Evolutionary conservation across 1,139 yeast genomes (phyloP), one percentile per base, ranked within the genome.

Genomic region (Blastobotrys aristatus): DNA sequence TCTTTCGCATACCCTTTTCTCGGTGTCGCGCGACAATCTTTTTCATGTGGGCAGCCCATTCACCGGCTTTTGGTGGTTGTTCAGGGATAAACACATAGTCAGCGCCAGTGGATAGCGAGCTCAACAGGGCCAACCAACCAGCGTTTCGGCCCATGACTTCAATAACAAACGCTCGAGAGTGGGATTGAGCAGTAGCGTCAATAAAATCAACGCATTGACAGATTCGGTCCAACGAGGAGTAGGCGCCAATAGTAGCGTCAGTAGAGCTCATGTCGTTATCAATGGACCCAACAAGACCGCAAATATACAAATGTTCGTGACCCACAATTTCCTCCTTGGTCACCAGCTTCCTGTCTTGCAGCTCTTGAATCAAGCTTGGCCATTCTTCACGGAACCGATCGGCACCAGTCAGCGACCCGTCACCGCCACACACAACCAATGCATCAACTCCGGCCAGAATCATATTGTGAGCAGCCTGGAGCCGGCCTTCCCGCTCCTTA

Each of bases 81-180:
- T 92, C 98, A 27, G 98, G 98, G 57, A 92, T 84, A 61, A 92
- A 82, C 50, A 90, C 84, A 64, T 80, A 90, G 69, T 92, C 98
- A 11, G 98, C 97, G 55, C 96, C 87, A 32, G 96, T 86, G 30
- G 97, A 87, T 56, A 90, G 79, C 59, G 97, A 97, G 16, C 97
- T 90, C 94, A 89, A 85, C 57, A 92, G 75, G 1, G 95, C 97
- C 59, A 92, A 77, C 98, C 98, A 92, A 53, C 98, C 98, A 74
- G 98, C 92, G 69, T 92, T 96, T 66, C 98, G 82, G 50, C 98
- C 98, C 98, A 92, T 92, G 44, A 92, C 98, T 69, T 92, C 98
- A 51, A 92, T 88, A 40, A 92, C 96, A 67, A 92, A 92, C 5
- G 98, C 98, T 65, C 98, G 80, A 18, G 97, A 88, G 66, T 92